Evolutionary conservation across 139 green algal genomes (phyloP), one percentile per base, ranked within the genome.

Genomic region (Tetraselmis chui): DNA sequence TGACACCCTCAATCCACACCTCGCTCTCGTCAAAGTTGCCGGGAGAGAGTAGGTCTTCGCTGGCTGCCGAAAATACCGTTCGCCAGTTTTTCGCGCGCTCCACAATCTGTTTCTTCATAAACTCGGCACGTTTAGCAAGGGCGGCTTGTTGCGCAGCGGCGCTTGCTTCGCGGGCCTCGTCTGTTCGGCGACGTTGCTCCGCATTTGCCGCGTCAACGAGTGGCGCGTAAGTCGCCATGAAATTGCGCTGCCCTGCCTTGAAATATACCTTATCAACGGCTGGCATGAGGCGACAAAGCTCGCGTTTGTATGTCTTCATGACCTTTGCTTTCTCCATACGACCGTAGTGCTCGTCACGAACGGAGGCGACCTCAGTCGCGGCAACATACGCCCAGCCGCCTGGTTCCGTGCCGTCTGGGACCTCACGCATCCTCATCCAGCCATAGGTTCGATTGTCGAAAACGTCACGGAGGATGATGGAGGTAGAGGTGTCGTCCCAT

Each of bases 401-500:
- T 5, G 45, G 45, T 18, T 67, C 45, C 11, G 45, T 67, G 45
- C 45, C 45, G 45, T 67, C 45, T 18, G 45, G 45, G 11, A 67
- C 45, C 11, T 18, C 45, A 18, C 11, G 45, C 45, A 67, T 18
- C 45, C 11, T 18, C 45, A 67, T 5, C 45, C 45, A 67, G 45
- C 45, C 45, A 18, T 67, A 67, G 45, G 45, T 67, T 18, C 18
- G 5, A 27, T 83, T 86, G 77, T 83, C 75, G 32, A 86, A 76
- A 18, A 85, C 29, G 82, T 85, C 82, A 0, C 83, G 79, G 45
- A 86, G 75, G 29, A 84, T 28, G 29, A 86, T 83, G 79, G 27
- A 5, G 11, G 83, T 86, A 32, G 83, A 79, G 28, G 78, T 83
- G 32, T 86, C 83, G 1, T 32, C 25, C 32, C 77, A 28, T 23